Conservation (phyloP, 2,329 filamentous ascomycete genomes). For the Capronia epimyces region DNA sequence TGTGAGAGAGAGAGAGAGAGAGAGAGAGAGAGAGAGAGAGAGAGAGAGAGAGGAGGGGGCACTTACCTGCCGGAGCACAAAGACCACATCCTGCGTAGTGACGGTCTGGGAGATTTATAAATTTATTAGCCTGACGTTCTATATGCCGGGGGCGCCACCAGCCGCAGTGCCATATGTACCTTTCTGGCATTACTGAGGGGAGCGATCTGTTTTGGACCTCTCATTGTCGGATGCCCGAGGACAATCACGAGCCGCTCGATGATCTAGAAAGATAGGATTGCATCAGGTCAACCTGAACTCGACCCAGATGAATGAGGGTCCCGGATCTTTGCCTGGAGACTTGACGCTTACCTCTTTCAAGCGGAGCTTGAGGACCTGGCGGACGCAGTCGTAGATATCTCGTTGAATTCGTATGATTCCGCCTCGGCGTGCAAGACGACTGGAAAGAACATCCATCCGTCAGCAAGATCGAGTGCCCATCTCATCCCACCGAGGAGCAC, state of each 20-base stretch:
- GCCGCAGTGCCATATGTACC: neutral
- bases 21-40: neutral
- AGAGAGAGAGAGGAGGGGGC: neutral
- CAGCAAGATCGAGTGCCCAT: neutral
- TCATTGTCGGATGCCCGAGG: neutral
- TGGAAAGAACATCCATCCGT: neutral
- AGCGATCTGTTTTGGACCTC: neutral
- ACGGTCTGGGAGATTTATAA: constrained; percentile 8
- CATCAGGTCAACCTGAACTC: neutral
- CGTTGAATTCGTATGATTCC: constrained; percentile 33
- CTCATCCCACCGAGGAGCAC: too few relatives aligned
- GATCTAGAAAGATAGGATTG: neutral
- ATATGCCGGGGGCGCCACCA: too few relatives aligned
- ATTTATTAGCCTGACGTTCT: neutral
- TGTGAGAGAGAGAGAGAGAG: too few relatives aligned
- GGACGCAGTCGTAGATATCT: constrained; percentile 31
- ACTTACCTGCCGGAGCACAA: constrained; percentile 11
- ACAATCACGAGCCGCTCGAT: neutral
- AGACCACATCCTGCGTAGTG: constrained; percentile 18
- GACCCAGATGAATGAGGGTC: too few relatives aligned
- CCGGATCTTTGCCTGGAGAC: too few relatives aligned
- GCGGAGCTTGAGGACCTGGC: constrained; percentile 25
- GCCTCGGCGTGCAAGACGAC: constrained; percentile 35
- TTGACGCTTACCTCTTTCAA: constrained; percentile 29
- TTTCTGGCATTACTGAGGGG: neutral